Base-by-base conservation (phyloP, 441 rosid species). In the Pelargonium fulgidum region DNA sequence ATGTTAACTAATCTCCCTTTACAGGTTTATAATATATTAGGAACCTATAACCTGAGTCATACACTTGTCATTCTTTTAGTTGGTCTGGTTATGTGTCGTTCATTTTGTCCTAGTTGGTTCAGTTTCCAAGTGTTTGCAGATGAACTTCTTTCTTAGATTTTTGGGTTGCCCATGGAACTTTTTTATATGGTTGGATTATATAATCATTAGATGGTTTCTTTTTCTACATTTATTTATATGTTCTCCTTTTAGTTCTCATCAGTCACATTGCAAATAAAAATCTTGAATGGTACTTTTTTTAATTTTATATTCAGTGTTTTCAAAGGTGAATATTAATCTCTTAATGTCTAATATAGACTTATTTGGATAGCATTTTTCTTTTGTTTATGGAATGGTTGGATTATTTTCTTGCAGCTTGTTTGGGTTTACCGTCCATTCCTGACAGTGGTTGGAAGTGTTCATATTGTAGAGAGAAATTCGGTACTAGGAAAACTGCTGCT, bases 391-490 rank as follows among this genome's bases (percentile, higher is more conserved):
- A 66, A 69, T 33, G 52, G 66, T 66, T 75, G 62, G 45, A 22
- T 75, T n/a, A 76, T 64, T 45, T 66, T 67, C 50, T 73, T 86
- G 90, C 91, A 94, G 98, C 81, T 67, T 90, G 99, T 76, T 83
- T 92, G 85, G 88, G 78, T 69, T 80, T 85, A 68, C 87, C 76
- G 74, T 74, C 73, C 68, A 68, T 75, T 81, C 91, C 99, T 54
- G 84, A 86, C 81, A 84, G 82, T 54, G 85, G 81, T 64, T 94
- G 98, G 98, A 77, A 73, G 70, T 94, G 99, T 82, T 80, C 90
- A 33, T 82, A 78, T 82, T 92, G 98, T 80, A 82, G 73, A 50
- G 89, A 82, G 76, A 79, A 80, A 69, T 72, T 68, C 68, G 79
- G 76, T 64, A 77, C 79, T 74, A 83, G 75, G 71, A 81, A 74